Base-by-base conservation (phyloP, 257 asterid genomes). In the Fraxinus quadrangulata region DNA sequence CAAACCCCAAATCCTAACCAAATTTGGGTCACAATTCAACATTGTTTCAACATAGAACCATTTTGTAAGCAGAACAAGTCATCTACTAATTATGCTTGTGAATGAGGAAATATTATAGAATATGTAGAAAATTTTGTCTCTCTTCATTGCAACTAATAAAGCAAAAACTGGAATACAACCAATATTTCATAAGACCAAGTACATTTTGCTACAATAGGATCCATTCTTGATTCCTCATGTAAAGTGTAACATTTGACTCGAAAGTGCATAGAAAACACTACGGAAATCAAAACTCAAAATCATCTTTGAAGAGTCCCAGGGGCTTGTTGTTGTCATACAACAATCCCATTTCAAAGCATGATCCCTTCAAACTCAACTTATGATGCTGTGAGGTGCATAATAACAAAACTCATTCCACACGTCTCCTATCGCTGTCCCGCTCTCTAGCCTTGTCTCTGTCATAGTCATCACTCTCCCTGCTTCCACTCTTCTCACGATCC, bases 401-500 rank as follows among this genome's bases (percentile, higher is more conserved):
- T 16, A 54, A 56, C 8, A 14, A 56, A 56, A 49, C 47, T 93
- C 87, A 93, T 77, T 87, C 91, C 11, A 82, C 81, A 78, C 91
- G 87, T 75, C 93, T 88, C 83, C 91, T 85, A 56, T 89, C 92
- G 74, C 94, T 84, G 24, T 56, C 12, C 0, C 12, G 10, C 11
- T 56, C 66, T 56, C 66, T 56, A 12, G 76, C 77, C 83, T 82
- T 89, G 39, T 88, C 97, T 84, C 94, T 86, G 5, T 91, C 98
- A 77, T 86, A 88, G 67, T 92, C 92, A 63, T 90, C 95, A 74
- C 94, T 89, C 85, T 90, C 97, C 81, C 87, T 83, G 77, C 91
- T 91, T 61, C 94, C 94, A 77, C 90, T 86, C 87, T 88, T 90
- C 76, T 87, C 91, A 26, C 85, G 85, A n/a, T 83, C 89, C 70